phyloP scores from a whole-genome alignment of 768 basidiomycete species.

The Agrocybe pediades region DNA sequence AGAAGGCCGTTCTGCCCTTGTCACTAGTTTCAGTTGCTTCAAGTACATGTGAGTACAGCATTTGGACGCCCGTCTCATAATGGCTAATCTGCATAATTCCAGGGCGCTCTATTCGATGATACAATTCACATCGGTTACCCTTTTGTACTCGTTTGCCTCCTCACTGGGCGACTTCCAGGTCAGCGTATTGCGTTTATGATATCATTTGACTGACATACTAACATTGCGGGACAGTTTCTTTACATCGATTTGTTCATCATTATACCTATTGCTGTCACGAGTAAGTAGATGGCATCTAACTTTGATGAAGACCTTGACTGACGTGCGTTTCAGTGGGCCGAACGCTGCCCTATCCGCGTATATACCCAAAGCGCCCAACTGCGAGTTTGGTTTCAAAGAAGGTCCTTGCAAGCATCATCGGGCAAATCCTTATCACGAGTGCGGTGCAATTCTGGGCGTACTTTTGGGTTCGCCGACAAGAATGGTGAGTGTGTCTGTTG shows the following conservation, averaged over 20 bases:
- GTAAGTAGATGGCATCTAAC: constrained; percentile 49
- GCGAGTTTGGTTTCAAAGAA: constrained; percentile 95
- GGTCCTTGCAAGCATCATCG: constrained; percentile 89
- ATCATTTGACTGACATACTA: constrained; percentile 12
- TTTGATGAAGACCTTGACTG: constrained; percentile 3
- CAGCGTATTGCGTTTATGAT: constrained; percentile 18
- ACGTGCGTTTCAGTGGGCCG: constrained; percentile 75
- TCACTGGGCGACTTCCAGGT: constrained; percentile 97
- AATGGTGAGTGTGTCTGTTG: constrained; percentile 60
- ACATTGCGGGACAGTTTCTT: constrained; percentile 64
- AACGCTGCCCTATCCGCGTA: constrained; percentile 84
- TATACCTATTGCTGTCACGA: constrained; percentile 94
- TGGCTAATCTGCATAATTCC: constrained; percentile 14
- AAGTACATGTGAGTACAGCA: constrained; percentile 89
- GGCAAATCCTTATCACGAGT: constrained; percentile 88
- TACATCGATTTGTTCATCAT: constrained; percentile 99
- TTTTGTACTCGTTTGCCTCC: constrained; percentile 95
- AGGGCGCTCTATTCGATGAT: constrained; percentile 99
- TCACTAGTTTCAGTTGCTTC: constrained; percentile 99
- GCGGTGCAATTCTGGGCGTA: constrained; percentile 85
- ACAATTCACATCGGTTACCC: constrained; percentile 96
- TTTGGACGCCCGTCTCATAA: neutral
- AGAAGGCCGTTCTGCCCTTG: constrained; percentile 93
- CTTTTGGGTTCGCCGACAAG: constrained; percentile 82
- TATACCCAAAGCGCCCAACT: constrained; percentile 90